Evolutionary conservation across 306 rosid genomes (phyloP), one percentile per base, ranked within the genome.

Genomic region (Dalbergia oliveri): DNA sequence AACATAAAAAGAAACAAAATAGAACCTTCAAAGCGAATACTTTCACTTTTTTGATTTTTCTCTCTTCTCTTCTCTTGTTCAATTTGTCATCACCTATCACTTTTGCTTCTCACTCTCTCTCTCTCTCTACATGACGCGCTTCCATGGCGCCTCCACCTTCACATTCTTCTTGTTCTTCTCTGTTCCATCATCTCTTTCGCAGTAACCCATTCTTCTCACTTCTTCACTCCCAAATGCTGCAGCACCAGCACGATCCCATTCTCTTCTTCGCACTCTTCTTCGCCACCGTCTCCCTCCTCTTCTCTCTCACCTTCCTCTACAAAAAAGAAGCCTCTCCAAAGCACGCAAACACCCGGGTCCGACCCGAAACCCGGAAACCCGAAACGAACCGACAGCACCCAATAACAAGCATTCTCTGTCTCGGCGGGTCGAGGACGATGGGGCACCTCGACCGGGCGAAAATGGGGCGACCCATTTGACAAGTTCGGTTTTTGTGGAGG

Each of bases 71-170:
- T 53, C 13, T 4, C 1, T 14, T 1, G 5, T 8, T 49, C 16
- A 53, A 1, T 53, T 14, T 4, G 0, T 44, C 50, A 44, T 23
- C 13, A 12, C 21, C 50, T 41, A 43, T 50, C 31, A 26, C 31
- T 26, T 49, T 21, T 51, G n/a, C 71, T 70, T 16, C 31, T 31
- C 18, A 0, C 21, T 49, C 65, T 3, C 14, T 47, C 57, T 14
- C 8, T 50, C 57, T 50, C 8, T 66, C 33, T 76, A 47, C 73
- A 80, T 71, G 89, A 84, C 89, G 85, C 88, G 79, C 62, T 74
- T 47, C 79, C 77, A 88, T 89, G 89, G 88, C 89, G 81, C 83
- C 93, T 80, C 13, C 71, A n/a, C 66, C 43, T 39, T 83, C 57
- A 1, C 12, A 73, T 66, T 68, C 81, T 0, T 78, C 80, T 0